phyloP scores from a whole-genome alignment of 139 green algal genomes.

The Zygnema cylindricum region DNA sequence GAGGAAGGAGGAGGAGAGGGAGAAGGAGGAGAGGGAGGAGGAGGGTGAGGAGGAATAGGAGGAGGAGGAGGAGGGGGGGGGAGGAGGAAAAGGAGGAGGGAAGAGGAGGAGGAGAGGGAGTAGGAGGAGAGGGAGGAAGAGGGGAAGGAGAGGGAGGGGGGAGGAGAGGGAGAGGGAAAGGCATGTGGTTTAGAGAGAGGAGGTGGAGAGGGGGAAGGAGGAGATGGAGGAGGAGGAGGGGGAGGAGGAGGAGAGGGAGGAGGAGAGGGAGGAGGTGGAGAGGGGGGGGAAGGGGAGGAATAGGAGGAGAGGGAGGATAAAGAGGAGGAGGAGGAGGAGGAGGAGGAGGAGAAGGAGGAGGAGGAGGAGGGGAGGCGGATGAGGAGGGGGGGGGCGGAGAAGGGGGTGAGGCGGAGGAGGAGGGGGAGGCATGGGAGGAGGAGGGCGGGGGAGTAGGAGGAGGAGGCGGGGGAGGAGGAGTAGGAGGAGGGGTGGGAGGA shows the following conservation, averaged over 20 bases:
- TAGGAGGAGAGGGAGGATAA: not conserved
- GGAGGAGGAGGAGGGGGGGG: not conserved
- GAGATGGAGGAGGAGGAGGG: not conserved
- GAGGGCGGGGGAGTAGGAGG: not conserved
- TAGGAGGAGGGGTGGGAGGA: not conserved
- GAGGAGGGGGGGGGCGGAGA: not conserved
- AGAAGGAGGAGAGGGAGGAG: not conserved
- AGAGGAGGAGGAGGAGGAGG: not conserved
- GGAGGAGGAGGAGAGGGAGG: not conserved
- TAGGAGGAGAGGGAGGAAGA: not conserved
- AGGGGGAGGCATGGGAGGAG: not conserved
- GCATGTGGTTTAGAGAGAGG: not conserved
- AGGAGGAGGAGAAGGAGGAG: not conserved
- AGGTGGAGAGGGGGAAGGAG: not conserved
- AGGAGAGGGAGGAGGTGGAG: not conserved
- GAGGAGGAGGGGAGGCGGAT: not conserved
- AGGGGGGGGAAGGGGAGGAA: not conserved
- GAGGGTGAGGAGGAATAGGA: not conserved
- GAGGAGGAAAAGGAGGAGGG: not conserved
- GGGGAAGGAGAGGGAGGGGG: not conserved
- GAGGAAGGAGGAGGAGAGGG: not conserved
- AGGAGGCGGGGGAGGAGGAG: not conserved
- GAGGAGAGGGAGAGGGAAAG: not conserved
- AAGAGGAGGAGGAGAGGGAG: not conserved
- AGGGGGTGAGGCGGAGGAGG: not conserved